These are phyloP conservation scores for Neofusicoccum cordaticola DNA, from an alignment of 2,329 filamentous ascomycete genomes.

Conservation along the genomic window DNA sequence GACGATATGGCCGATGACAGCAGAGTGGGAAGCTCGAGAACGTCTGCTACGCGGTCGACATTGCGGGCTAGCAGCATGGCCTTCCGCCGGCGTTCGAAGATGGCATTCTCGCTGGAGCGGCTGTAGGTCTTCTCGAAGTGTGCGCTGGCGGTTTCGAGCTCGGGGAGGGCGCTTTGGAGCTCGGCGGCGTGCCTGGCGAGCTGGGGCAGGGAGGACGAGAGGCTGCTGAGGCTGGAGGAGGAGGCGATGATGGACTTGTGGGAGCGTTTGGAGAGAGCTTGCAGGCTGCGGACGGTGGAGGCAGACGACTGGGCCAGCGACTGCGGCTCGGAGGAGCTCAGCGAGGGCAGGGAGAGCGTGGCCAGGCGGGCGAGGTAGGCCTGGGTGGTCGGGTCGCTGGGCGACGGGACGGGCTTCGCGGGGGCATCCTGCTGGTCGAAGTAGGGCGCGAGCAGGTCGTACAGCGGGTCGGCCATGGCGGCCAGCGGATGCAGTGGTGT, in stretches of 20 bases:
- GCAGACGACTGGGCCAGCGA: conserved; percentile 78
- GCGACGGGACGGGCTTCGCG: conserved; percentile 39
- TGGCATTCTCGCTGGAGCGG: conserved; percentile 61
- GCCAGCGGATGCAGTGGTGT: neutral
- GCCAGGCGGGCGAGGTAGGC: conserved; percentile 76
- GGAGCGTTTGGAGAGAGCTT: conserved; percentile 84
- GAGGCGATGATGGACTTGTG: conserved; percentile 82
- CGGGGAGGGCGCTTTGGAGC: conserved; percentile 70
- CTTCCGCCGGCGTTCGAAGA: conserved; percentile 71
- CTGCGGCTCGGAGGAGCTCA: conserved; percentile 73
- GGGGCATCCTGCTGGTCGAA: conserved; percentile 46
- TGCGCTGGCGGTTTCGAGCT: conserved; percentile 74
- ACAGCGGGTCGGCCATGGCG: conserved; percentile 59
- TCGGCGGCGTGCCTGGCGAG: conserved; percentile 65
- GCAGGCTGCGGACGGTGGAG: conserved; percentile 75
- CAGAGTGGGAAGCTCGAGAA: conserved; percentile 83
- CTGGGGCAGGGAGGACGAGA: conserved; percentile 68
- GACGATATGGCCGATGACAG: conserved; percentile 74
- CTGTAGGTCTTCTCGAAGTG: conserved; percentile 81
- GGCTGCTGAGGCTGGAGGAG: conserved; percentile 70
- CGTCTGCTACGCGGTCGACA: conserved; percentile 82
- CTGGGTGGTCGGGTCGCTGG: conserved; percentile 54
- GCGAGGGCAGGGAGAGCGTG: conserved; percentile 69
- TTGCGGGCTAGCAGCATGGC: conserved; percentile 81
- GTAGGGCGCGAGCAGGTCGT: conserved; percentile 68